Evolutionary conservation across 805 yeast genomes (phyloP), one percentile per base, ranked within the genome.

Genomic region (Saccharomycopsis javanensis): DNA sequence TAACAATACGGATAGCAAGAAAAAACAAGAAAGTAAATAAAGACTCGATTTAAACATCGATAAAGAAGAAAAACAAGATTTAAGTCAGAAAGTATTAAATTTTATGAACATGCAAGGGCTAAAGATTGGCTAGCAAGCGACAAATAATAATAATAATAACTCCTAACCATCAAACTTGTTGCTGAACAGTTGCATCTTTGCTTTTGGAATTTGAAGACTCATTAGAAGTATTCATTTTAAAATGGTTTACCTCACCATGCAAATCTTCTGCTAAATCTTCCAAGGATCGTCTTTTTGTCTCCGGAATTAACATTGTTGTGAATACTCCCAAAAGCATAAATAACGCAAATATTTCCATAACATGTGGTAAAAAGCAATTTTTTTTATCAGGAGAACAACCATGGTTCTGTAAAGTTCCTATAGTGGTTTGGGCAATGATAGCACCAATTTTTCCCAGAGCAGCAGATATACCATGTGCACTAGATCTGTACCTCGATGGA

Each of bases 401-500:
- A 72, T 86, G 92, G 78, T 86, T 77, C 57, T 84, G 78, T 67
- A 89, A 79, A 62, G 96, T 88, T 79, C 96, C 94, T 63, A 86
- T 72, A 70, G 87, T 86, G 61, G 91, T 83, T 75, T 86, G 94
- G 27, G 96, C 96, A 77, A 89, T 81, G 64, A 89, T 88, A 59
- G 96, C 96, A 76, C 96, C 97, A 66, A 88, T 77, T 72, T 89
- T 89, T 78, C 96, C 97, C 37, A 81, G 72, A 54, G 95, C 97
- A 65, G 97, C 96, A 62, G 96, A 88, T 62, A 89, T 79, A 78
- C 97, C 97, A 67, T 89, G 97, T 52, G 96, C 96, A 64, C 96
- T 83, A 23, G 96, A 88, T 83, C 96, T 86, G 76, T 88, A 89
- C 79, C 96, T 84, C 57, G 97, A 88, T 71, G 96, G 97, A 85